phyloP scores from a whole-genome alignment of 768 basidiomycete genomes.

The Termitomyces sp. region DNA sequence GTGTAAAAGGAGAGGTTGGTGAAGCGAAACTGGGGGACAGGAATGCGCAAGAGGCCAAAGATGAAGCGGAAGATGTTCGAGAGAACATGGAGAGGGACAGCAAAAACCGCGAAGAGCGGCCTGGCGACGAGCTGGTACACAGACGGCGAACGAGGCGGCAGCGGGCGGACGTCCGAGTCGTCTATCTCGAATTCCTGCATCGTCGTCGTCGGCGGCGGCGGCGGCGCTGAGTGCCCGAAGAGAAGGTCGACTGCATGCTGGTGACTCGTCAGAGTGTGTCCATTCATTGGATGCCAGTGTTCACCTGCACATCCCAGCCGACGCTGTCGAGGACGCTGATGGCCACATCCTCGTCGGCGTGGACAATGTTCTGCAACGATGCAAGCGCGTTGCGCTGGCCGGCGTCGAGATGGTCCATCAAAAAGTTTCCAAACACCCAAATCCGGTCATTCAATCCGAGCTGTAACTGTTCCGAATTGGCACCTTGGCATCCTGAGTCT shows the following conservation, averaged over 20 bases:
- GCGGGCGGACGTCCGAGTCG: conserved; percentile 35
- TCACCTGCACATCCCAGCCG: conserved; percentile 70
- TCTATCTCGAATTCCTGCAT: conserved; percentile 49
- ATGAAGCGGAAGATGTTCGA: conserved; percentile 62
- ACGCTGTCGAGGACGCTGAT: conserved; percentile 58
- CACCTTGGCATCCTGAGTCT: too few species aligned
- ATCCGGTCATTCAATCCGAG: too few species aligned
- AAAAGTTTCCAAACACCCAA: not conserved
- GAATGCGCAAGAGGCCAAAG: conserved; percentile 64
- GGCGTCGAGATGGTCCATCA: conserved; percentile 20
- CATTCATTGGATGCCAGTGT: conserved; percentile 11
- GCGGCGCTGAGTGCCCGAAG: conserved; percentile 35
- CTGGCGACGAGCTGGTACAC: conserved; percentile 21
- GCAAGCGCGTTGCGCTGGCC: conserved; percentile 27
- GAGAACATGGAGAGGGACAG: conserved; percentile 59
- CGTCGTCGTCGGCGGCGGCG: not conserved
- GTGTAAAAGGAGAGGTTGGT: conserved; percentile 44
- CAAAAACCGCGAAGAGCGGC: conserved; percentile 46
- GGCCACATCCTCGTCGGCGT: conserved; percentile 59
- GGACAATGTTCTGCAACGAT: conserved; percentile 57
- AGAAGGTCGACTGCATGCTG: conserved; percentile 61
- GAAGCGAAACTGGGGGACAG: conserved; percentile 57
- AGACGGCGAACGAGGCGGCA: conserved; percentile 14
- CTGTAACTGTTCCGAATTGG: too few species aligned
- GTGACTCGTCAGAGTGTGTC: not conserved